Percentiles rank a stretch among this genome's conserved stretches.
phyloP scores from a whole-genome alignment of 179 eudicot species.

The Heliamphora pulchella region DNA sequence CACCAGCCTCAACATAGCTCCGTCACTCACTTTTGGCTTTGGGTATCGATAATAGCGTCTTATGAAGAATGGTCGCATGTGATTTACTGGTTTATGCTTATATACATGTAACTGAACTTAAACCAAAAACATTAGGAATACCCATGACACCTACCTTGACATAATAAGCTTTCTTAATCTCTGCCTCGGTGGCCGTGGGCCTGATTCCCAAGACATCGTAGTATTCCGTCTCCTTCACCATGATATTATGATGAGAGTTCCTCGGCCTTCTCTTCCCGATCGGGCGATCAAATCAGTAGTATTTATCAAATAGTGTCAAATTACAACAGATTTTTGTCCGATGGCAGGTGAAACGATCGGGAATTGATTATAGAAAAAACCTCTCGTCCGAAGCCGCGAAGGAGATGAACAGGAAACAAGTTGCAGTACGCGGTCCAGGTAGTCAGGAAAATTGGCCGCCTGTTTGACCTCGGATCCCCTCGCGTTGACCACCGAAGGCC shows the following conservation, averaged over 20 bases:
- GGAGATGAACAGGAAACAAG: neutral
- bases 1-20: too few species aligned
- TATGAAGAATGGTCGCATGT: neutral
- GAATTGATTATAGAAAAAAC: neutral
- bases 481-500: conserved; percentile 8
- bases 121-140: neutral
- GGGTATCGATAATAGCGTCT: neutral
- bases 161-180: conserved; percentile 91
- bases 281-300: conserved; percentile 3
- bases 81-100: neutral
- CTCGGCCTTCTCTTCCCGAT: conserved; percentile 1
- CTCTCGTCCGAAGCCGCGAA: neutral
- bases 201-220: conserved; percentile 83
- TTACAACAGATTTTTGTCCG: too few species aligned
- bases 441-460: neutral
- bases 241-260: conserved; percentile 16
- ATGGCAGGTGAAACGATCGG: neutral
- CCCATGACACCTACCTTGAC: conserved; percentile 45
- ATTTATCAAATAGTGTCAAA: neutral
- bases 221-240: conserved; percentile 95
- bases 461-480: conserved; percentile 7
- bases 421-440: neutral
- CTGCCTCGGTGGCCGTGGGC: conserved; percentile 84
- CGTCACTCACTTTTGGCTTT: too few species aligned
- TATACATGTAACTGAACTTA: neutral